phyloP scores from a whole-genome alignment of 2,329 filamentous ascomycete species.

The Pseudohalonectria lignicola region DNA sequence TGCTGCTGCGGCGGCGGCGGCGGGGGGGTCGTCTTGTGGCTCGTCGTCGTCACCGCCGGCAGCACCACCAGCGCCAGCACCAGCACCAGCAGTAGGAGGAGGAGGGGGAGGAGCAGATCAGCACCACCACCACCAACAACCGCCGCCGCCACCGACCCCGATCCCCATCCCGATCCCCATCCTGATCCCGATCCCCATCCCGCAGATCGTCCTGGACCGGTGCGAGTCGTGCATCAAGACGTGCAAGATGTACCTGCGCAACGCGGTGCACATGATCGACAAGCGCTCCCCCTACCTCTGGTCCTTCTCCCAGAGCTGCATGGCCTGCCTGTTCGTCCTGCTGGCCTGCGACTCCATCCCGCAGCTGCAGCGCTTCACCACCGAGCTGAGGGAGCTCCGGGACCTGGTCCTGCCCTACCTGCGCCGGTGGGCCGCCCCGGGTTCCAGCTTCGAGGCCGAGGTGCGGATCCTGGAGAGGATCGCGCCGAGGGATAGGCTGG shows the following conservation, averaged over 20 bases:
- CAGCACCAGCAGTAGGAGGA: no score
- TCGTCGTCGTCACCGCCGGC: no score
- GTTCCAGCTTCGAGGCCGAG: conserved; percentile 18
- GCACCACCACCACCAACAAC: not conserved
- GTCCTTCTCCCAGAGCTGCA: conserved; percentile 21
- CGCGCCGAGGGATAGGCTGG: not conserved
- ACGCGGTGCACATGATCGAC: conserved; percentile 21
- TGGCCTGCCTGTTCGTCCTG: conserved; percentile 21
- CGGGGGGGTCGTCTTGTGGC: no score
- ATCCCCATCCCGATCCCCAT: not conserved
- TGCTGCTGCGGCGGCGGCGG: not conserved
- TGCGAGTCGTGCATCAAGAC: conserved; percentile 22
- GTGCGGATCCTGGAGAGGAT: conserved; percentile 7
- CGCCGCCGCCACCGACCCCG: not conserved
- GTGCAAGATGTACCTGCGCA: conserved; percentile 21
- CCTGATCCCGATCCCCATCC: conserved; percentile 4
- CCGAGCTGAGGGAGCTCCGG: conserved; percentile 16
- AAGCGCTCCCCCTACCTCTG: conserved; percentile 25
- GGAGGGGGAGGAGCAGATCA: no score
- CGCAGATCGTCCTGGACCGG: conserved; percentile 19
- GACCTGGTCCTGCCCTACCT: conserved; percentile 16
- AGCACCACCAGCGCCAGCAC: no score
- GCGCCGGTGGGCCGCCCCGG: conserved; percentile 18
- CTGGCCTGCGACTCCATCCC: conserved; percentile 19
- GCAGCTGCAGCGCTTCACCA: conserved; percentile 14